phyloP scores from a whole-genome alignment of 2,329 filamentous ascomycete species.

The Pyrenophora seminiperda region DNA sequence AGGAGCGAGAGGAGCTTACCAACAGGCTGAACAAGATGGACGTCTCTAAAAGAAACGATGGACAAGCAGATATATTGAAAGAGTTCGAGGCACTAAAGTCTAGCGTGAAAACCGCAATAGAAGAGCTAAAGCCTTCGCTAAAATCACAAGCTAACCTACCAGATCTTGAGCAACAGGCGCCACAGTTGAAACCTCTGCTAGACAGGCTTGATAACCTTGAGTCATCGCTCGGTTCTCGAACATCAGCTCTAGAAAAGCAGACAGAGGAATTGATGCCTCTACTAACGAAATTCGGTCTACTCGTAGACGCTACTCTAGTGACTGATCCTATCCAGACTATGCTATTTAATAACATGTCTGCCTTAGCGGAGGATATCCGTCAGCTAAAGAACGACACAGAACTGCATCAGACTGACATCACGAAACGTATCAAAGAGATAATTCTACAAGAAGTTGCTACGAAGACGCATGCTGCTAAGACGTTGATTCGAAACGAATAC shows the following conservation, averaged over 20 bases:
- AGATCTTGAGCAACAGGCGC: no score
- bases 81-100: background rate
- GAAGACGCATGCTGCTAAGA: background rate
- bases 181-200: background rate
- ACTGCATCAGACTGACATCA: background rate
- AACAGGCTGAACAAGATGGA: background rate
- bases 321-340: no score
- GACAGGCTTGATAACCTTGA: background rate
- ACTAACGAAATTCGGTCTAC: no score
- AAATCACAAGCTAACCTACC: background rate
- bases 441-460: background rate
- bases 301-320: no score
- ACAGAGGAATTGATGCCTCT: background rate
- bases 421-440: background rate
- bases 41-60: background rate
- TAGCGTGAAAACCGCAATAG: background rate
- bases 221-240: background rate
- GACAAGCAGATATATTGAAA: background rate
- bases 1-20: constrained; percentile 9
- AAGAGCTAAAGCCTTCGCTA: background rate
- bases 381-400: background rate
- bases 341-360: no score
- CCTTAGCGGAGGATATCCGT: no score
- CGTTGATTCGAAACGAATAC: background rate
- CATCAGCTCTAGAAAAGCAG: background rate